Percentiles rank a stretch among this genome's conserved stretches.
phyloP scores from a whole-genome alignment of 768 basidiomycete genomes.

The Lentinula edodes region DNA sequence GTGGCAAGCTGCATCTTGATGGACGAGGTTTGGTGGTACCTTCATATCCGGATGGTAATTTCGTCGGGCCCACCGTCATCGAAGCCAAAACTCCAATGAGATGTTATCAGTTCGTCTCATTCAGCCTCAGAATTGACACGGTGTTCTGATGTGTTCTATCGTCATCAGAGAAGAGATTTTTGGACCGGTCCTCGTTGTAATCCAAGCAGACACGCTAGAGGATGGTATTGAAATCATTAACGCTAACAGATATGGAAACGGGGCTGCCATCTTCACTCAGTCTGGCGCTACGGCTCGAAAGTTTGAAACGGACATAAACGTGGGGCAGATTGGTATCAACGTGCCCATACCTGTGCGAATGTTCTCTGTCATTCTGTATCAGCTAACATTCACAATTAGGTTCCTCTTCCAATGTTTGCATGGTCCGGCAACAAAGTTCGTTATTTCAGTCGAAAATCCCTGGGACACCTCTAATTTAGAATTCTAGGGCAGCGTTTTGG shows the following conservation, averaged over 20 bases:
- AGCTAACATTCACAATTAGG: background rate
- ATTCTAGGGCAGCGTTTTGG: conserved; percentile 62
- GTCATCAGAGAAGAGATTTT: conserved; percentile 83
- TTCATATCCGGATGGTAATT: conserved; percentile 85
- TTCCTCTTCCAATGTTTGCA: conserved; percentile 74
- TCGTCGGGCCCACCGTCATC: conserved; percentile 88
- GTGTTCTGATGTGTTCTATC: background rate
- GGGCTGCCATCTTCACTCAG: conserved; percentile 94
- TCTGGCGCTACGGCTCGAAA: conserved; percentile 92
- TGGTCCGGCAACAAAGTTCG: conserved; percentile 89
- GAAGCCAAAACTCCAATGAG: conserved; percentile 79
- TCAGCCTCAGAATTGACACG: conserved; percentile 1
- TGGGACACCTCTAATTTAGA: background rate
- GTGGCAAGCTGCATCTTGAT: conserved; percentile 83
- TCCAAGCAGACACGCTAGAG: conserved; percentile 79
- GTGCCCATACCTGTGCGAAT: conserved; percentile 83
- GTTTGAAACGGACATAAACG: conserved; percentile 84
- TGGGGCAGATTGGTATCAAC: conserved; percentile 92
- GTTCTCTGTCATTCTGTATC: conserved; percentile 17
- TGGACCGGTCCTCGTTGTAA: conserved; percentile 79
- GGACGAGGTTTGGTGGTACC: conserved; percentile 67
- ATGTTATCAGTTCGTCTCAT: conserved; percentile 67
- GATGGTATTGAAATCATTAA: conserved; percentile 91
- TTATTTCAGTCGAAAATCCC: background rate
- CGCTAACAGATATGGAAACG: conserved; percentile 87